Base-by-base conservation (phyloP, 768 basidiomycete genomes). In the Boletus reticulatus region DNA sequence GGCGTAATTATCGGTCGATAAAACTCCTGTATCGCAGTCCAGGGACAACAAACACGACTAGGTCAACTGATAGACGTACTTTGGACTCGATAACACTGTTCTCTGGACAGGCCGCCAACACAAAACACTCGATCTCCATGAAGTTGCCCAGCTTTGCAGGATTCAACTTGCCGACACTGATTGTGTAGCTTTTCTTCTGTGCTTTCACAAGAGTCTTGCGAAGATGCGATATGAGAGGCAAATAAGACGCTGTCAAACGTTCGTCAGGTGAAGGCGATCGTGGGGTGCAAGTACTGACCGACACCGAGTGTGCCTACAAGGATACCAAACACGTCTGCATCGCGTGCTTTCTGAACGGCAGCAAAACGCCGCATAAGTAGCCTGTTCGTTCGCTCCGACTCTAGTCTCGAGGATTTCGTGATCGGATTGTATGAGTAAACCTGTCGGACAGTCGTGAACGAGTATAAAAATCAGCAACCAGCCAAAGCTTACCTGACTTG, bases 131-230 rank as follows among this genome's bases (percentile, higher is more conserved):
- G 47, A 99, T 87, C 69, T 98, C 95, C 65, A 90, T 81, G 70
- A 98, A 98, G 72, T 98, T 99, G 10, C 87, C 96, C 20, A 98
- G 80, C 65, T 98, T 98, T 8, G 94, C 83, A 0, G 97, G 95
- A 62, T 92, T 97, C 45, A 97, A 81, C 72, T 96, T 94, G 37
- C 97, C 96, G 0, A 99, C 95, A 50, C 86, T 90, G 61, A 99
- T 84, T 3, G 96, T 98, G 72, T 98, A 99, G 58, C 84, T 84
- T 70, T 98, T 98, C 75, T 95, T 96, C 56, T 80, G 83, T 1
- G 84, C 78, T 38, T 76, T 78, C 1, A 78, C 69, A 48, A 98
- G 80, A 10, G 88, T 74, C 16, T 74, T 67, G 7, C 96, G 88
- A n/a, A 98, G 78, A 61, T 92, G 85, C 0, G 80, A 78, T 56